Conservation (phyloP, 345 rosid genomes). For the Populus pruinosa region DNA sequence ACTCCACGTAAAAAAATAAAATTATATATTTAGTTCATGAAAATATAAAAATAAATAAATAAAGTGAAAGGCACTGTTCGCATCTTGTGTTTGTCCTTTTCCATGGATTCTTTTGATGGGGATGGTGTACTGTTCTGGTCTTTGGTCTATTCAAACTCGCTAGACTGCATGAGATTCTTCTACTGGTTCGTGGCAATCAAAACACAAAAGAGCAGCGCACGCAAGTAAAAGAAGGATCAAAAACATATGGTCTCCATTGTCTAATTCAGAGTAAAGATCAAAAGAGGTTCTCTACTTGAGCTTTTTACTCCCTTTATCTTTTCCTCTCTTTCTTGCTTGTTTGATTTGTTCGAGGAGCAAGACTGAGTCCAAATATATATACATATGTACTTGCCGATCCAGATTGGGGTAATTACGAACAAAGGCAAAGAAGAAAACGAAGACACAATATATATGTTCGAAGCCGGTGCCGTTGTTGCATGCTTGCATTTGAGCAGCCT, state of each 20-base stretch:
- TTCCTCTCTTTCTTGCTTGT: constrained; percentile 6
- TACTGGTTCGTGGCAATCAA: constrained; percentile 20
- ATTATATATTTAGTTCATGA: background rate
- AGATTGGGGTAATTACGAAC: constrained; percentile 17
- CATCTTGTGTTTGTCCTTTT: constrained; percentile 40
- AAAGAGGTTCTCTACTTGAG: constrained; percentile 1
- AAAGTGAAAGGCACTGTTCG: background rate
- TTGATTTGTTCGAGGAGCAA: constrained; percentile 9
- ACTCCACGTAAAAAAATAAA: no score
- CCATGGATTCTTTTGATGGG: constrained; percentile 29
- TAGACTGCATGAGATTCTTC: constrained; percentile 35
- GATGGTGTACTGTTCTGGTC: constrained; percentile 28
- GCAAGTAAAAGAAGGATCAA: background rate
- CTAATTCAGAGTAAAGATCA: constrained; percentile 12
- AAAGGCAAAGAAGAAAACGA: constrained; percentile 5
- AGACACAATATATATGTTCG: background rate
- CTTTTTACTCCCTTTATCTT: constrained; percentile 9
- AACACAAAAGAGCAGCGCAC: constrained; percentile 1
- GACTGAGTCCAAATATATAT: constrained; percentile 14
- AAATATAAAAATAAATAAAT: constrained; percentile 4
- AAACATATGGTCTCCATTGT: constrained; percentile 8
- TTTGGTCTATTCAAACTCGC: constrained; percentile 39
- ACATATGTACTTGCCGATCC: background rate
- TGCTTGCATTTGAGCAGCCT: background rate
- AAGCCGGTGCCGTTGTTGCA: background rate